A percentile compares a stretch with the other conserved stretches of the same genome.
These are phyloP conservation scores for Hypoxylon rubiginosum DNA, from an alignment of 2,329 filamentous ascomycete species.

Conservation along the genomic window DNA sequence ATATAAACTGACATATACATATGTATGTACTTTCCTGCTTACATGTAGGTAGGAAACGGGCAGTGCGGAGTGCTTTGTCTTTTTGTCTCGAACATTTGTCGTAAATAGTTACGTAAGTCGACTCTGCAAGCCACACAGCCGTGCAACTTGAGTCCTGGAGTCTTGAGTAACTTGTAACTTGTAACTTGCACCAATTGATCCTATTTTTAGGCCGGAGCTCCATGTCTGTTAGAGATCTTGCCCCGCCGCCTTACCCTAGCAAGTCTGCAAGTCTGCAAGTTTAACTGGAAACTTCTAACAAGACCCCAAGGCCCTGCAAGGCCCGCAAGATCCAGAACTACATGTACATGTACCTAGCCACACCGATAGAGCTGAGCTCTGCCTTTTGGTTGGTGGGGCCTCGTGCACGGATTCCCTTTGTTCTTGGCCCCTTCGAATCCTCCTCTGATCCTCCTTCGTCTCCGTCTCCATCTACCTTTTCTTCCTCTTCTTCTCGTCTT, in stretches of 20 bases:
- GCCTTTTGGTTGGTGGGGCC: not conserved
- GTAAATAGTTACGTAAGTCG: conserved; percentile 19
- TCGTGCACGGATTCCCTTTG: conserved; percentile 1
- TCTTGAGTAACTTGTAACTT: too few relatives aligned
- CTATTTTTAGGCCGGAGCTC: conserved; percentile 38
- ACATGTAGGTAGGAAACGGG: too few relatives aligned
- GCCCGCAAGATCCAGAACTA: too few relatives aligned
- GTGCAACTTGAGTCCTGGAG: conserved; percentile 24
- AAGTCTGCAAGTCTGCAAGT: too few relatives aligned
- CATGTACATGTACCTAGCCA: conserved; percentile 39
- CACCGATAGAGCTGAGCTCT: conserved; percentile 16
- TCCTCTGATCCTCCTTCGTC: conserved; percentile 28
- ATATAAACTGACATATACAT: too few relatives aligned
- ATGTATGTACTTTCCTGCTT: too few relatives aligned
- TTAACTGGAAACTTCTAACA: conserved; percentile 24
- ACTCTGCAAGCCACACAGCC: conserved; percentile 15
- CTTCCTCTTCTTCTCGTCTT: not conserved
- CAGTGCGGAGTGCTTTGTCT: conserved; percentile 15
- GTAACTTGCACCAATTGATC: conserved; percentile 3
- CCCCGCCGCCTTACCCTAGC: conserved; percentile 25
- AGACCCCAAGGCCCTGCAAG: conserved; percentile 30
- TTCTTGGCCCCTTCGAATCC: conserved; percentile 19
- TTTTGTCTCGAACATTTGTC: conserved; percentile 1
- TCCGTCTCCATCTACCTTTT: conserved; percentile 23
- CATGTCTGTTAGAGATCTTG: conserved; percentile 23